Percentiles rank a stretch among this genome's conserved stretches.
phyloP scores from a whole-genome alignment of 2,329 filamentous ascomycete species.

The Amphichorda felina region DNA sequence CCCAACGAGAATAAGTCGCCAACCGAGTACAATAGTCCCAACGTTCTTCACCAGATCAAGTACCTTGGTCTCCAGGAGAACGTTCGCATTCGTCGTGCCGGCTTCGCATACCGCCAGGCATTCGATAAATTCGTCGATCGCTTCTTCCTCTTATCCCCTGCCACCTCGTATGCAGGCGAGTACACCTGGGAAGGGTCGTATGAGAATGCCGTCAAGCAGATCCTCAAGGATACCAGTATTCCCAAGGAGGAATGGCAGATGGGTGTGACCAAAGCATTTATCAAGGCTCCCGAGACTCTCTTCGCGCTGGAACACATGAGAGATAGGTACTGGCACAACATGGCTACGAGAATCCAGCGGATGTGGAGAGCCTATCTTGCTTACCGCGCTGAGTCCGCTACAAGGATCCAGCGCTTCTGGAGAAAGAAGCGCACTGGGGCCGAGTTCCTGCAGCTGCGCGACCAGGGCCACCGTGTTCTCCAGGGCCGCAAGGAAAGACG shows the following conservation, averaged over 20 bases:
- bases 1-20: constrained; percentile 98
- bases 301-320: constrained; percentile 97
- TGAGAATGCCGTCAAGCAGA: constrained; percentile 79
- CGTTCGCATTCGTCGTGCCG: constrained; percentile 89
- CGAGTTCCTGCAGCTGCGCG: constrained; percentile 78
- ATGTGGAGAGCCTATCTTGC: constrained; percentile 95
- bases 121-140: constrained; percentile 98
- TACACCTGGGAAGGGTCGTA: constrained; percentile 91
- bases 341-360: constrained; percentile 94
- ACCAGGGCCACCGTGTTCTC: constrained; percentile 75
- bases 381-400: constrained; percentile 86
- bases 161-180: constrained; percentile 91
- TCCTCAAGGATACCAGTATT: constrained; percentile 92
- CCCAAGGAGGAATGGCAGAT: constrained; percentile 94
- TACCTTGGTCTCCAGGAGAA: constrained; percentile 99
- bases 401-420: constrained; percentile 91
- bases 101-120: constrained; percentile 92
- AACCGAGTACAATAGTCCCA: constrained; percentile 79
- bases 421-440: constrained; percentile 83
- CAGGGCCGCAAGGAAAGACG: constrained; percentile 81
- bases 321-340: constrained; percentile 98
- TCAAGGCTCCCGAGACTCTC: constrained; percentile 93
- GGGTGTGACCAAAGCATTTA: constrained; percentile 93
- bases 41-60: constrained; percentile 96
- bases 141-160: constrained; percentile 89